These are phyloP conservation scores for Xylaria digitata DNA, from an alignment of 2,329 filamentous ascomycete genomes.

Conservation along the genomic window DNA sequence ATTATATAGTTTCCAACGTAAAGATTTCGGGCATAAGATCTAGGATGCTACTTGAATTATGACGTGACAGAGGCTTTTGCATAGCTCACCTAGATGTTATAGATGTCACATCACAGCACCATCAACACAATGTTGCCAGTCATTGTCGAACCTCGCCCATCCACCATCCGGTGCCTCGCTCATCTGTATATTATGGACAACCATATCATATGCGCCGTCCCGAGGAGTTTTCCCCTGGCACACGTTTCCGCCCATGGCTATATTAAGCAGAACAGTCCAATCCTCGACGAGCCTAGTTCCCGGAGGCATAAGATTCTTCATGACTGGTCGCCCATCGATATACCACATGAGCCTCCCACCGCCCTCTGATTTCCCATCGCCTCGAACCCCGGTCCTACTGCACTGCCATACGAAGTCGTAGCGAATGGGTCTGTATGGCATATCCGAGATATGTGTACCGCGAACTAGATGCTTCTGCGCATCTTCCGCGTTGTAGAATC, in stretches of 20 bases:
- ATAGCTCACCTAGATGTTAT: neutral
- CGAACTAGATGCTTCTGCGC: conserved; percentile 67
- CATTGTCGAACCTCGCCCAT: conserved; percentile 64
- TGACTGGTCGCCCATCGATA: conserved; percentile 66
- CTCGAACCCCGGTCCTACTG: conserved; percentile 55
- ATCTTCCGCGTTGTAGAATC: conserved; percentile 64
- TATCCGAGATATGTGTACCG: conserved; percentile 61
- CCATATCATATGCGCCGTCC: conserved; percentile 67
- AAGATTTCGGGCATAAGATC: too few species aligned
- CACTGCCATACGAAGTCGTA: conserved; percentile 69
- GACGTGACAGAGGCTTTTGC: neutral
- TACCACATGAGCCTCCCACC: conserved; percentile 67
- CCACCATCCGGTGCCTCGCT: conserved; percentile 65
- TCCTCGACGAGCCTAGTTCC: conserved; percentile 67
- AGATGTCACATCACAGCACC: conserved; percentile 42
- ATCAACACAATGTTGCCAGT: conserved; percentile 56
- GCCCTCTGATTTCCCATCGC: conserved; percentile 56
- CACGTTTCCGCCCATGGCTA: conserved; percentile 72
- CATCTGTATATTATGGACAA: conserved; percentile 64
- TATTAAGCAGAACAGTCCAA: conserved; percentile 67
- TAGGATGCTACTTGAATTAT: too few species aligned
- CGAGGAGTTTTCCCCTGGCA: conserved; percentile 62
- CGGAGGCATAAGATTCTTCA: conserved; percentile 65
- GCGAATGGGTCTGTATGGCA: conserved; percentile 59
- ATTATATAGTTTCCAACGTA: too few species aligned